Percentiles rank a stretch among this genome's conserved stretches.
These are phyloP conservation scores for Bonia amplexicaulis DNA, from an alignment of 176 grass and related monocot genomes.

Conservation along the genomic window DNA sequence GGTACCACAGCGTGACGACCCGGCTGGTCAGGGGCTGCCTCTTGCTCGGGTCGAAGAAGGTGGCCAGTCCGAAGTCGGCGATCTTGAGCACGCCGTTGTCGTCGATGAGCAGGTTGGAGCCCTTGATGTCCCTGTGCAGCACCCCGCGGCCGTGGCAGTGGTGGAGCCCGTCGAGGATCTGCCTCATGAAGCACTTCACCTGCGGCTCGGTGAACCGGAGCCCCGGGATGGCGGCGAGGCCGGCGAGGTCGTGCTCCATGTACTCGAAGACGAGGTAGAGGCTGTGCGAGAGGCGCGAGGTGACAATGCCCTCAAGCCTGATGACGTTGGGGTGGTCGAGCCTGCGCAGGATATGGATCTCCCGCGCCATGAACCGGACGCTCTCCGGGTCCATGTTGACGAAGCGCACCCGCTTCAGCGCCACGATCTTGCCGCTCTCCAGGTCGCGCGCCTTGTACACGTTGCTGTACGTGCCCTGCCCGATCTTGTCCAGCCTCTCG, in stretches of 20 bases:
- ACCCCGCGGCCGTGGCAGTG: conserved; percentile 54
- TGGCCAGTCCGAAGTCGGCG: conserved; percentile 68
- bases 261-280: conserved; percentile 97
- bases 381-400: conserved; percentile 78
- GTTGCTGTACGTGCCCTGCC: conserved; percentile 76
- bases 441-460: conserved; percentile 71
- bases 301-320: conserved; percentile 66
- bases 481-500: conserved; percentile 72
- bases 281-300: conserved; percentile 59
- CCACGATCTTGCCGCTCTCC: conserved; percentile 63
- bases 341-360: conserved; percentile 59
- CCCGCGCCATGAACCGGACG: conserved; percentile 74
- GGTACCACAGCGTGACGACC: conserved; percentile 77
- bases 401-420: conserved; percentile 65
- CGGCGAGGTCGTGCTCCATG: conserved; percentile 95
- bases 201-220: conserved; percentile 59
- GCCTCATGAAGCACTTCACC: conserved; percentile 58
- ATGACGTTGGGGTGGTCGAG: conserved; percentile 67
- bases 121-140: conserved; percentile 72
- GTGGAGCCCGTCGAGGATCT: conserved; percentile 49
- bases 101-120: conserved; percentile 60
- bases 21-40: conserved; percentile 51
- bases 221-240: conserved; percentile 47
- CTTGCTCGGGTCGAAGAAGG: conserved; percentile 39
- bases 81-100: conserved; percentile 45